These are phyloP conservation scores for Pisolithus tinctorius DNA, from an alignment of 768 basidiomycete genomes.

Conservation along the genomic window DNA sequence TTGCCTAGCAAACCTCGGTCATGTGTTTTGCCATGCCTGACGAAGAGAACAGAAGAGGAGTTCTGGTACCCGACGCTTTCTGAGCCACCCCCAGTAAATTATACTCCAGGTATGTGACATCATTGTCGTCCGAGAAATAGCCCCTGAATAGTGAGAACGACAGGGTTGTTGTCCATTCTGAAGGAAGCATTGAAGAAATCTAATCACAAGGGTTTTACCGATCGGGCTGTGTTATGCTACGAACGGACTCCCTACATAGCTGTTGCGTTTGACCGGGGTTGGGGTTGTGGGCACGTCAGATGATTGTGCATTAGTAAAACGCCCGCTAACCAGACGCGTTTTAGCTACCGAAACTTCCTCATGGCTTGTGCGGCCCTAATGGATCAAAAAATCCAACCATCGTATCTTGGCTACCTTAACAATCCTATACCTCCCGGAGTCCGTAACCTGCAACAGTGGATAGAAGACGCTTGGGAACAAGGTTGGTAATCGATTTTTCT, in stretches of 20 bases:
- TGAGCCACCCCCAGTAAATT: conserved; percentile 45
- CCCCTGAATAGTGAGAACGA: conserved; percentile 6
- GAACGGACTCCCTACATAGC: conserved; percentile 54
- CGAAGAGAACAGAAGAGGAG: conserved; percentile 33
- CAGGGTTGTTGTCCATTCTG: conserved; percentile 63
- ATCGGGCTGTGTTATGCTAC: conserved; percentile 58
- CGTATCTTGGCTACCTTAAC: conserved; percentile 58
- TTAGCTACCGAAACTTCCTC: conserved; percentile 76
- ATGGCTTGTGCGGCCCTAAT: conserved; percentile 73
- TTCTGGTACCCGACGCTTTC: conserved; percentile 60
- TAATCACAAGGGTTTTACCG: conserved; percentile 42
- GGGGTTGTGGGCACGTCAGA: conserved; percentile 65
- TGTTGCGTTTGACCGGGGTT: conserved; percentile 52
- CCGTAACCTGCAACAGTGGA: conserved; percentile 66
- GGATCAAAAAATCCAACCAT: conserved; percentile 53
- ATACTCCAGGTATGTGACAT: conserved; percentile 47
- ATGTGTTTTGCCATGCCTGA: conserved; percentile 1
- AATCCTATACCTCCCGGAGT: conserved; percentile 58
- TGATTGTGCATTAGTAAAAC: conserved; percentile 7
- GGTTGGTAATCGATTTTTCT: conserved; percentile 31
- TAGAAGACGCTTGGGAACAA: conserved; percentile 74
- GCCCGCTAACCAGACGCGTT: not conserved
- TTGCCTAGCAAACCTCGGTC: conserved; percentile 1
- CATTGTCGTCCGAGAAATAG: conserved; percentile 1
- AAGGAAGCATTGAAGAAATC: conserved; percentile 47